Evolutionary conservation across 345 rosid genomes (phyloP), one percentile per base, ranked within the genome.

Genomic region (Arabis hirsuta): DNA sequence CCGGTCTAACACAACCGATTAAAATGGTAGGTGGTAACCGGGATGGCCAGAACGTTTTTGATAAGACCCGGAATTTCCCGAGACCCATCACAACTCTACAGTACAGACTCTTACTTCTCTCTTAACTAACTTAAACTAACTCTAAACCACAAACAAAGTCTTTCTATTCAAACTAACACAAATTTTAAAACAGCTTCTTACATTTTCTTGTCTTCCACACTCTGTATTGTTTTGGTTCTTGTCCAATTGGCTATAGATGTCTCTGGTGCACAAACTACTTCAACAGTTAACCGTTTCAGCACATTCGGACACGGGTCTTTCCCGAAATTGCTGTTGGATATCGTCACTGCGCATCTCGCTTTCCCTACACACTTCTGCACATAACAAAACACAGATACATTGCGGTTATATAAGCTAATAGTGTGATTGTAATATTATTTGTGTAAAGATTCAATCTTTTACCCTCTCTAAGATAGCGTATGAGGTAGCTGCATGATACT

Each of bases 291-390:
- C 64, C 86, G 79, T 83, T 92, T 92, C 82, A 88, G 50, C 56
- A 86, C 86, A 55, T 84, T 87, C 9, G 98, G 98, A 80, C 96
- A 92, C 11, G 98, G 98, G 42, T 92, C 98, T 54, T 65, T 74
- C 13, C 98, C 96, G 0, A 92, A 92, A 80, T 90, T 92, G 39
- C 80, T 76, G 84, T 90, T 87, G 9, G 98, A 76, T 79, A 92
- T 85, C 55, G 92, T 77, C 55, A 90, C 96, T 0, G 86, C 80
- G 41, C 98, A 92, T 72, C 88, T 88, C 73, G 88, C 80, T 82
- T 86, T 76, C 66, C 98, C 98, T 38, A 88, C 64, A 73, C 99
- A 96, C 63, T 83, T 85, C 99, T 96, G 92, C 57, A 46, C 24
- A 63, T 24, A 47, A 67, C 53, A 47, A 55, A 72, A 69, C 11